Evolutionary conservation across 2,329 filamentous ascomycete genomes (phyloP).

Genomic region (Colletotrichum somersetense): DNA sequence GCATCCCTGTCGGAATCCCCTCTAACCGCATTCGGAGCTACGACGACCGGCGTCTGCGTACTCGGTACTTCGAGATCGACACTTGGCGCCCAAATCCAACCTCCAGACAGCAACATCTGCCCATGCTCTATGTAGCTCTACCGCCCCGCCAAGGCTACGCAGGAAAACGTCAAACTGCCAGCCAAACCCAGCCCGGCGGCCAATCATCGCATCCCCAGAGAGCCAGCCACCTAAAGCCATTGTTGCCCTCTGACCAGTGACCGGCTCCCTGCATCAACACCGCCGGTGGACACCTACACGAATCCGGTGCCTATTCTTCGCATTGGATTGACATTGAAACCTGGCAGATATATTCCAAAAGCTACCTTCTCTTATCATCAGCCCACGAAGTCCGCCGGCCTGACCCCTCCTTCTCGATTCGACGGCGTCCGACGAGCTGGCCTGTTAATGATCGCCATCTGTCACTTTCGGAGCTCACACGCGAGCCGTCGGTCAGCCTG

Average conservation of each 20-base stretch:
- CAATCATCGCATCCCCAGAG: constrained; percentile 26
- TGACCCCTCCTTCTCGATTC: constrained; percentile 2
- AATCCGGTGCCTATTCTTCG: constrained; percentile 10
- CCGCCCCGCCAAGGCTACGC: constrained; percentile 40
- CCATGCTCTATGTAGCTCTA: constrained; percentile 31
- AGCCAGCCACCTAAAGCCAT: constrained; percentile 34
- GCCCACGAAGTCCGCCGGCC: neutral
- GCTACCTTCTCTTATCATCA: constrained; percentile 12
- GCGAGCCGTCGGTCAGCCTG: constrained; percentile 40
- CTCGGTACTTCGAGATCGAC: constrained; percentile 32
- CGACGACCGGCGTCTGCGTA: constrained; percentile 6
- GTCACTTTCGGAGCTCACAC: constrained; percentile 38
- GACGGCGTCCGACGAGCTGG: constrained; percentile 29
- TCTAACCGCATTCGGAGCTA: constrained; percentile 20
- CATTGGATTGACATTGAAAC: constrained; percentile 26
- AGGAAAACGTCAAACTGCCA: constrained; percentile 29
- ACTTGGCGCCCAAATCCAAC: constrained; percentile 16
- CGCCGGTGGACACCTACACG: constrained; percentile 33
- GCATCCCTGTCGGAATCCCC: neutral
- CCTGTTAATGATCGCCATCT: constrained; percentile 41
- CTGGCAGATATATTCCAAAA: constrained; percentile 24
- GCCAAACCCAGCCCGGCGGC: constrained; percentile 11
- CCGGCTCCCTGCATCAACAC: constrained; percentile 25
- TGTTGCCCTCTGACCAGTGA: constrained; percentile 27
- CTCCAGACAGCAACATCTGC: constrained; percentile 6